Base-by-base conservation (phyloP, 495 filamentous ascomycete species). In the Podospora tetraspora region DNA sequence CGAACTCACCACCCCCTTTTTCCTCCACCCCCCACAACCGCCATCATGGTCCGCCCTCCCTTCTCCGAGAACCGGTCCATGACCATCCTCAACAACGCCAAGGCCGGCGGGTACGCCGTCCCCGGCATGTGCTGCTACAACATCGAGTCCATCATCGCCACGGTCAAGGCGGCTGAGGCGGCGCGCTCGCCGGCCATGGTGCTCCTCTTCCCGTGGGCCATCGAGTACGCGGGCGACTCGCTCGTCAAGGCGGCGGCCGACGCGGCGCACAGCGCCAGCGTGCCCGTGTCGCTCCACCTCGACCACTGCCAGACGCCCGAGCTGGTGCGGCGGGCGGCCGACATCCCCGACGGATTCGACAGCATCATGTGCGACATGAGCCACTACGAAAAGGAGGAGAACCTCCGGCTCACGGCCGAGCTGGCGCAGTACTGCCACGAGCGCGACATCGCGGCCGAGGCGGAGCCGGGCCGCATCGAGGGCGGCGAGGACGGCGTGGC, bases 131-230 rank as follows among this genome's bases (percentile, higher is more conserved):
- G 89, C 81, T 90, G 87, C 83, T 96, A 96, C 86, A 94, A 94
- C 82, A 84, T 92, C 74, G 91, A 94, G 81, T 88, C 88, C 72
- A 90, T 94, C 77, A 85, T 93, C 61, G 92, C 91, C 25, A 88
- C 88, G 1, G 88, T 96, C 66, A 87, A 85, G 71, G 92, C 91
- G 5, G 92, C 92, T 66, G 90, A 92, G 79, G 82, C 85, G 30
- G 90, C 91, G 62, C 79, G 81, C 64, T 91, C 90, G 0, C 90
- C 92, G 0, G 87, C 90, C 67, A 92, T 93, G 86, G 86, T 96
- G 73, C 88, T 91, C 34, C 89, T 96, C 77, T 94, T 96, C 81
- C 92, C 92, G 64, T 96, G 92, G 92, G 90, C 92, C 77, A 91
- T 77, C 79, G 87, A 80, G 67, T 92, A 92, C 79, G 88, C 88